Evolutionary conservation across 257 asterid genomes (phyloP), one percentile per base, ranked within the genome.

Genomic region (Knoxia roxburghii): DNA sequence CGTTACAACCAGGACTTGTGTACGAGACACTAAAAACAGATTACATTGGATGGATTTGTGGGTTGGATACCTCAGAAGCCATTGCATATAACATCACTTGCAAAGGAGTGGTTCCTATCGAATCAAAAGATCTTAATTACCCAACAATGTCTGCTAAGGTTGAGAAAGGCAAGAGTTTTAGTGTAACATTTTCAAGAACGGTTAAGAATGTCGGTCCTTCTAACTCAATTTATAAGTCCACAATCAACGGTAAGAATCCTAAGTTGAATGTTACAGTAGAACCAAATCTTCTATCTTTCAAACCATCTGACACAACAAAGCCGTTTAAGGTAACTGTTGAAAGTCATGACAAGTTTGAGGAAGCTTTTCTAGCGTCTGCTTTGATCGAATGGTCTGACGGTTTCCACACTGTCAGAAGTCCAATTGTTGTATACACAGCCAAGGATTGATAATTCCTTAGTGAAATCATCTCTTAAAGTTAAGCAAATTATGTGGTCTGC

Each of bases 311-410:
- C 0, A 80, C 73, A 77, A 82, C 60, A n/a, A 41, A 71, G 50
- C 45, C 74, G 0, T 78, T 82, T 29, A 60, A 61, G 4, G 84
- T 76, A 51, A 76, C 72, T 21, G 82, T 68, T 2, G 14, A 59
- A 58, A 78, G 78, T n/a, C n/a, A n/a, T 27, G 53, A 29, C 41
- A 46, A 17, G 1, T 12, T 0, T 46, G 17, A 1, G 9, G 41
- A n/a, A n/a, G 41, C 6, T 37, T 37, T 9, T 3, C 41, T 37
- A n/a, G 4, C 51, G 1, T 79, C 83, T 35, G 72, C 78, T 40
- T 72, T 80, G 24, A 59, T 82, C 21, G 71, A 65, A 61, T 82
- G 87, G 87, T 77, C 71, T 0, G 75, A 82, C 64, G 84, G 83
- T 18, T 48, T 46, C 23, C 70, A 71, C 32, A 3, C n/a, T 0